A percentile compares a stretch with the other conserved stretches of the same genome.
phyloP scores from a whole-genome alignment of 2,329 filamentous ascomycete species.

The Rhexocercosporidium sp. region DNA sequence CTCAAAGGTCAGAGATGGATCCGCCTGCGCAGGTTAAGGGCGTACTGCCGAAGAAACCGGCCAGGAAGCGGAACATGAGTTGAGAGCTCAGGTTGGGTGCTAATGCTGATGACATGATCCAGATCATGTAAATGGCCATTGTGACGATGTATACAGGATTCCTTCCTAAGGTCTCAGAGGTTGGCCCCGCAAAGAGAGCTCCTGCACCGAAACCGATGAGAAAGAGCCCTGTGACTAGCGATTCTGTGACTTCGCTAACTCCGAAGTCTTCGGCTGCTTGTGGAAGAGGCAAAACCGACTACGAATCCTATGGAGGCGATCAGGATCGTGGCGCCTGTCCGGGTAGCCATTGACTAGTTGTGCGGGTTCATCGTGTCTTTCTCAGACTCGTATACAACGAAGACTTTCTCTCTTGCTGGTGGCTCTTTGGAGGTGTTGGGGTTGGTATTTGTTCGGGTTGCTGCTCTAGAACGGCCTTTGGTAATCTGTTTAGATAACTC shows the following conservation, averaged over 20 bases:
- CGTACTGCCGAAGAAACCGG: constrained; percentile 28
- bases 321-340: constrained; percentile 48
- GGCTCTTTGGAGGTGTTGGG: constrained; percentile 15
- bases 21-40: constrained; percentile 23
- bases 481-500: constrained; percentile 31
- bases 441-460: constrained; percentile 7
- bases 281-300: constrained; percentile 53
- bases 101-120: constrained; percentile 50
- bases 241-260: constrained; percentile 56
- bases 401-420: constrained; percentile 37
- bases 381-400: constrained; percentile 48
- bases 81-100: constrained; percentile 28
- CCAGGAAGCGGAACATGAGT: constrained; percentile 30
- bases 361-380: constrained; percentile 47
- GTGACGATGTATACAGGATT: constrained; percentile 48
- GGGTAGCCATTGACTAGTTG: constrained; percentile 44
- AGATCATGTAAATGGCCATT: constrained; percentile 50
- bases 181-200: constrained; percentile 45
- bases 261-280: constrained; percentile 52
- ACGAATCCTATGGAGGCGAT: constrained; percentile 55
- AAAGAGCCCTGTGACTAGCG: constrained; percentile 50
- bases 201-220: constrained; percentile 47
- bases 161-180: constrained; percentile 49
- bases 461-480: constrained; percentile 13
- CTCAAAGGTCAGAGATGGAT: constrained; percentile 47